These are phyloP conservation scores for Phaeotremella skinneri DNA, from an alignment of 768 basidiomycete species.

Conservation along the genomic window DNA sequence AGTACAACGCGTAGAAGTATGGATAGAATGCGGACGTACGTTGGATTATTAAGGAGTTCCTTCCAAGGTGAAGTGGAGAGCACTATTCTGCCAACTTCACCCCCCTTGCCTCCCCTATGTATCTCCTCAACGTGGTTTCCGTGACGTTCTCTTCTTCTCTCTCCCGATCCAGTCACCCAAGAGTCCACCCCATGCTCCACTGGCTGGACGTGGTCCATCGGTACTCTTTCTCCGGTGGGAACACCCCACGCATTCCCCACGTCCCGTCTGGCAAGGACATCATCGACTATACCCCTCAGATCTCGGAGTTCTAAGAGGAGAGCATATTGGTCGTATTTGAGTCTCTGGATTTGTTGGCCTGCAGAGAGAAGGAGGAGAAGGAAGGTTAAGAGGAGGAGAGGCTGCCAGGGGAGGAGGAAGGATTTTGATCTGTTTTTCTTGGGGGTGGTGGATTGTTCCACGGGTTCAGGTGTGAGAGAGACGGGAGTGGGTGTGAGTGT, in stretches of 20 bases:
- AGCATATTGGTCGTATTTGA: not conserved
- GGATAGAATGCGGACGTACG: no score
- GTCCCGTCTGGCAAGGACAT: not conserved
- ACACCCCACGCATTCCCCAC: not conserved
- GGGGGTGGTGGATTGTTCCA: not conserved
- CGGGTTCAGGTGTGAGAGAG: slow-evolving; percentile 1
- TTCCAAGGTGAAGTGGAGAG: no score
- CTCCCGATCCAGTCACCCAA: no score
- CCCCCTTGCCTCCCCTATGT: no score
- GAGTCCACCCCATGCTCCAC: no score
- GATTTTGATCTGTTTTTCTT: not conserved
- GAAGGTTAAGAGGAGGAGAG: not conserved
- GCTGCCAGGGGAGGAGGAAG: not conserved
- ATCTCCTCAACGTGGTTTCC: no score
- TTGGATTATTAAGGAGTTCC: no score
- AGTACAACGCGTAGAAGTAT: no score
- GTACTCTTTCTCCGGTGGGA: not conserved
- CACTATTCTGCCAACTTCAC: no score
- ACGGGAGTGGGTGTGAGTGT: not conserved
- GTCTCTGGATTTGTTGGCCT: not conserved
- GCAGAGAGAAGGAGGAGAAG: not conserved
- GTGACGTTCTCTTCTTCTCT: no score
- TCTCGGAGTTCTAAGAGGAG: not conserved
- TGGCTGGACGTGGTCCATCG: no score
- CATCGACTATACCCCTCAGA: not conserved